Conservation (phyloP, 768 basidiomycete species). For the Rubroboletus satanas region DNA sequence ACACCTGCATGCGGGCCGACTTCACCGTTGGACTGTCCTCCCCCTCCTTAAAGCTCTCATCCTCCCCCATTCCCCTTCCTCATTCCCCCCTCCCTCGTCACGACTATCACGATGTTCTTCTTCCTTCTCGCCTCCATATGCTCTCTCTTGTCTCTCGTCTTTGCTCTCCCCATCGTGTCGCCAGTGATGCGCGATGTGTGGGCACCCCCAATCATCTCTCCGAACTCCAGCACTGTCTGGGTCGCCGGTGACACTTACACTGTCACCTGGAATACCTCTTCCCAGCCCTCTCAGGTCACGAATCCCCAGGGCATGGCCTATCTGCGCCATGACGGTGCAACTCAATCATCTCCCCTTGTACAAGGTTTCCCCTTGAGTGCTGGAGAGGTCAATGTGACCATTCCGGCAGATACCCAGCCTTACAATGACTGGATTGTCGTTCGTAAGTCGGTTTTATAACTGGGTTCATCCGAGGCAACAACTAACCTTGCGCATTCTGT, state of each 20-base stretch:
- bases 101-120: conserved; percentile 22
- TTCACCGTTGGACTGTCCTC: no score
- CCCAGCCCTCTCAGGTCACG: conserved; percentile 44
- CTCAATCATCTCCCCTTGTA: conserved; percentile 36
- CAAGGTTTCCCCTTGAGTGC: conserved; percentile 34
- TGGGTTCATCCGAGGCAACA: not conserved
- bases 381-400: conserved; percentile 36
- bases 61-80: not conserved
- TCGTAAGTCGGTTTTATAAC: conserved; percentile 30
- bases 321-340: conserved; percentile 35
- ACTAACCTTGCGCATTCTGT: not conserved
- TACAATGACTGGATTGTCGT: conserved; percentile 35
- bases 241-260: conserved; percentile 34
- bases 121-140: conserved; percentile 8
- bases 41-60: conserved; percentile 11
- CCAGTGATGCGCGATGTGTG: conserved; percentile 44
- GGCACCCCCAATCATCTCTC: conserved; percentile 41
- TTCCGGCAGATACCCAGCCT: conserved; percentile 36
- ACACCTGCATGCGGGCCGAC: no score
- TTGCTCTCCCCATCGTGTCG: conserved; percentile 26
- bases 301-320: conserved; percentile 42
- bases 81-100: conserved; percentile 4
- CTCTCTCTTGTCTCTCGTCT: conserved; percentile 27
- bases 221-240: conserved; percentile 39
- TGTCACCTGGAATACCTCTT: conserved; percentile 47